These are phyloP conservation scores for Botrytis sinoallii DNA, from an alignment of 2,329 filamentous ascomycete species.

Conservation along the genomic window DNA sequence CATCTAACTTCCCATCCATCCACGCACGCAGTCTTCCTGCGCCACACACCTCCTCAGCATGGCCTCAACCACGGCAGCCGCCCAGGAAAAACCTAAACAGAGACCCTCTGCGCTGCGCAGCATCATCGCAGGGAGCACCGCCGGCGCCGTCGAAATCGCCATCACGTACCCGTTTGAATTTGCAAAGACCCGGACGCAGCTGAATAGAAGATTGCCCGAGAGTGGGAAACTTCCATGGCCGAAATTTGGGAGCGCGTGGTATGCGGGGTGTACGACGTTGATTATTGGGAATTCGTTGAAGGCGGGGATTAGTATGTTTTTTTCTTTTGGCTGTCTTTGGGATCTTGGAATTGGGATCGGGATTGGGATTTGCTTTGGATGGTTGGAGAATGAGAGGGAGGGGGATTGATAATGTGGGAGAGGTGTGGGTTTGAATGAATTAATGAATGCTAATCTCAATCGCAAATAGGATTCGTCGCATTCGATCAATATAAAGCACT, in stretches of 20 bases:
- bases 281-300: constrained; percentile 97
- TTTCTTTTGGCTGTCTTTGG: background rate
- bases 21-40: background rate
- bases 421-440: background rate
- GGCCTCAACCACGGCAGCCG: constrained; percentile 17
- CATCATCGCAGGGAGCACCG: constrained; percentile 87
- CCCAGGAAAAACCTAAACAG: constrained; percentile 42
- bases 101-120: constrained; percentile 79
- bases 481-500: constrained; percentile 92
- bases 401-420: background rate
- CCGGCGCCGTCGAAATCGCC: constrained; percentile 72
- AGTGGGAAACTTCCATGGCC: constrained; percentile 92
- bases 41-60: constrained; percentile 19
- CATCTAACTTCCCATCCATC: background rate
- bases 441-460: background rate
- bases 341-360: background rate
- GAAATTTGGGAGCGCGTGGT: constrained; percentile 91
- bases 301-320: constrained; percentile 78
- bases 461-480: constrained; percentile 74
- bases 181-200: constrained; percentile 90
- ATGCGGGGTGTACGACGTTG: constrained; percentile 93
- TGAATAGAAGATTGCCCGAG: constrained; percentile 79
- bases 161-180: constrained; percentile 97
- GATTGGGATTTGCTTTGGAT: background rate
- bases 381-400: background rate